Conservation (phyloP, 2,329 filamentous ascomycete species). For the Hortaea sp. region DNA sequence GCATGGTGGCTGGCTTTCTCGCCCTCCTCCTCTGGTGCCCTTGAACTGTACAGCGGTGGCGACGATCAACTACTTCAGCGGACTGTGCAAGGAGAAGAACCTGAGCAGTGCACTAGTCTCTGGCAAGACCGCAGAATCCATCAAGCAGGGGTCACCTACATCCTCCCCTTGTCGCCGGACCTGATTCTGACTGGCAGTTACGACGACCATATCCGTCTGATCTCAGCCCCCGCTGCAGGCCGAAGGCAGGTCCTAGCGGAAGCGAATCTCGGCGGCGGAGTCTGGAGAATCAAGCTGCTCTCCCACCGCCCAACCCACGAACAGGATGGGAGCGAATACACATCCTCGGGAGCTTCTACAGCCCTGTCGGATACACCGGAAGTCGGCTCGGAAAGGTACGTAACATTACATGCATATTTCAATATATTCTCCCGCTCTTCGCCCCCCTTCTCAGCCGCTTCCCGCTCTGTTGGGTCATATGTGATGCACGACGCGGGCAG, state of each 20-base stretch:
- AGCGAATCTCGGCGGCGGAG: slow-evolving; percentile 61
- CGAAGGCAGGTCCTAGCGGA: slow-evolving; percentile 50
- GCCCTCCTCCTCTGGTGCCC: slow-evolving; percentile 27
- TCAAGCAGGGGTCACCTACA: slow-evolving; percentile 76
- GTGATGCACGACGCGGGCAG: too few relatives aligned
- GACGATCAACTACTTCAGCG: slow-evolving; percentile 59
- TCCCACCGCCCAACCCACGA: slow-evolving; percentile 8
- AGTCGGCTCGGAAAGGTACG: too few relatives aligned
- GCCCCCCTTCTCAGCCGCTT: too few relatives aligned
- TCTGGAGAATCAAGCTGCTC: slow-evolving; percentile 72
- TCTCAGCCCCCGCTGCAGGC: slow-evolving; percentile 33
- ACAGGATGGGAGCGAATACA: not conserved
- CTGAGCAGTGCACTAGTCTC: not conserved
- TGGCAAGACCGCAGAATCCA: slow-evolving; percentile 50
- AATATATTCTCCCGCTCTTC: too few relatives aligned
- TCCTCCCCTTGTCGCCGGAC: slow-evolving; percentile 57
- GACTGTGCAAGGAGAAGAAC: not conserved
- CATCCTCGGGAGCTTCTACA: not conserved
- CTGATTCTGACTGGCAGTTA: slow-evolving; percentile 81
- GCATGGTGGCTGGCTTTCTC: slow-evolving; percentile 62
- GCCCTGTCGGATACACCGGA: slow-evolving; percentile 1
- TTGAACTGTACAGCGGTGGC: slow-evolving; percentile 56
- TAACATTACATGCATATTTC: too few relatives aligned
- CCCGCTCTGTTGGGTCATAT: too few relatives aligned
- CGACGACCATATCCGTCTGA: slow-evolving; percentile 70